Base-by-base conservation (phyloP, 2,329 filamentous ascomycete species). In the Fusarium kyushuense region DNA sequence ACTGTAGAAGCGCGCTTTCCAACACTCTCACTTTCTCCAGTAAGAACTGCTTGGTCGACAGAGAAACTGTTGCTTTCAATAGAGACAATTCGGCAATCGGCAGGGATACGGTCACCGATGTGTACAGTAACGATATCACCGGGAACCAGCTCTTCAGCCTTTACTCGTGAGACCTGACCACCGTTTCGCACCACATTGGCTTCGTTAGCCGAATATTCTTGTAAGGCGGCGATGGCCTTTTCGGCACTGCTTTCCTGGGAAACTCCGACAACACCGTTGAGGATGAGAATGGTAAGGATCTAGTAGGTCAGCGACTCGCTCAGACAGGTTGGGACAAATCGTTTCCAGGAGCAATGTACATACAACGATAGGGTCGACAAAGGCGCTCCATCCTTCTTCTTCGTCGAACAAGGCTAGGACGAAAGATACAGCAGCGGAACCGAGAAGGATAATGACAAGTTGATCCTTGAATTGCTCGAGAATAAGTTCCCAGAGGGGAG, bases 391-490 rank as follows among this genome's bases (percentile, higher is more conserved):
- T 74, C 94, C 96, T 74, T 94, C 93, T 65, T 92, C 92, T 43
- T 96, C 92, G 78, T 99, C 96, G 72, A 99, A 94, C 14, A 99
- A 86, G 27, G 96, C 96, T 65, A 99, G 85, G 27, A 94, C 89
- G 77, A 99, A 98, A 3, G 96, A 98, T 35, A 99, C 90, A 21
- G 91, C 93, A 13, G 96, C 96, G 36, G 95, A 98, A 55, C 89
- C 96, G 49, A 99, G 87, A 23, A 99, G 86, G 73, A 99, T 99
- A 54, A 99, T 87, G 72, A 99, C 96, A 47, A 99, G 89, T 81
- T 99, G 96, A 78, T 99, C 96, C 82, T 99, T 97, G 87, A 99
- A 99, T 80, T 99, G 96, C 82, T 99, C 96, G 61, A 99, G 87
- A 57, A 99, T 93, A 67, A 99, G 90, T 81, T 98, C 89, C 96